Percentiles rank a stretch among this genome's conserved stretches.
Evolutionary conservation across 2,329 filamentous ascomycete genomes (phyloP).

Genomic region (Xylariaceae sp.): DNA sequence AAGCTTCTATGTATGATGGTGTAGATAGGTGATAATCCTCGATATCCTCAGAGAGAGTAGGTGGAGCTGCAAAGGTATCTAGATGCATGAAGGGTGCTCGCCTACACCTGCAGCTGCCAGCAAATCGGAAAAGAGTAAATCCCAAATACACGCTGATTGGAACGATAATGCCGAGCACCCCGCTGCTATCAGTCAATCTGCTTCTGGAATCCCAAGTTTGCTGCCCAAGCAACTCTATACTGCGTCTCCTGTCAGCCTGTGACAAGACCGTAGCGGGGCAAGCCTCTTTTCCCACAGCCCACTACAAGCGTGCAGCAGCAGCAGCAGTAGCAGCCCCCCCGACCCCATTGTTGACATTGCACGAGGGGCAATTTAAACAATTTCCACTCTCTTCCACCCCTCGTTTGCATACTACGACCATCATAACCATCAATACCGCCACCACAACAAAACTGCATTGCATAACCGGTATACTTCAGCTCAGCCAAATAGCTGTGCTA

Average conservation of each 20-base stretch:
- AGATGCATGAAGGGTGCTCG: too few relatives aligned
- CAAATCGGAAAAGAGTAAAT: too few relatives aligned
- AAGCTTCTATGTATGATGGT: too few relatives aligned
- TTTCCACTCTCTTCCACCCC: conserved; percentile 25
- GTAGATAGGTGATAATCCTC: too few relatives aligned
- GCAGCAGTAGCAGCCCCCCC: background rate
- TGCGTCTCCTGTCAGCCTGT: background rate
- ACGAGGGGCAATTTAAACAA: conserved; percentile 22
- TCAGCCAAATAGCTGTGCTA: conserved; percentile 4
- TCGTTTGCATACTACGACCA: conserved; percentile 23
- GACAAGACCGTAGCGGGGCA: background rate
- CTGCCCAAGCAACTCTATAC: conserved; percentile 17
- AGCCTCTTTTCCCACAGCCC: too few relatives aligned
- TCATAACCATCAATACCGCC: conserved; percentile 7
- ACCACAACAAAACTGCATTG: background rate
- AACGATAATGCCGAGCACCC: background rate
- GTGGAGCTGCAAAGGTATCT: too few relatives aligned
- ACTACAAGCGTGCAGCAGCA: too few relatives aligned
- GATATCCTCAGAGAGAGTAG: too few relatives aligned
- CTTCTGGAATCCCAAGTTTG: too few relatives aligned
- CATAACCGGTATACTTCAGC: background rate
- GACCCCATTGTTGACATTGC: conserved; percentile 9
- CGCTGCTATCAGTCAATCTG: too few relatives aligned
- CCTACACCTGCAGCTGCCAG: too few relatives aligned
- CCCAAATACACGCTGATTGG: background rate